These are phyloP conservation scores for Zasmidium cellare DNA, from an alignment of 2,329 filamentous ascomycete species.

Conservation along the genomic window DNA sequence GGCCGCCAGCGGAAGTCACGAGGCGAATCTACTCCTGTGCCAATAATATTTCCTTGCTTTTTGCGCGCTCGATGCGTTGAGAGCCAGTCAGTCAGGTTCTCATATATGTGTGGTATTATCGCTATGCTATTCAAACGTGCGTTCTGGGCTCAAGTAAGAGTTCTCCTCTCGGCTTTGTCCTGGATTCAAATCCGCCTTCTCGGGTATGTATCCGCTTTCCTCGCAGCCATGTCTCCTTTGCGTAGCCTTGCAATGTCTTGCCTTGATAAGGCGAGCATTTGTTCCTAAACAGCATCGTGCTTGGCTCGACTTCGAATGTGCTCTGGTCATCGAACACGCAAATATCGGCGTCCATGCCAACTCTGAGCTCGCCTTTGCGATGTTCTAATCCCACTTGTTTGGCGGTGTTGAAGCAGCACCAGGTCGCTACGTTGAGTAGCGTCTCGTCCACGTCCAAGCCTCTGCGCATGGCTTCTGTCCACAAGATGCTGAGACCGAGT, in stretches of 20 bases:
- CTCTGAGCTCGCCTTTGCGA: constrained; percentile 76
- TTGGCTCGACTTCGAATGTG: constrained; percentile 66
- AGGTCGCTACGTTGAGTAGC: constrained; percentile 76
- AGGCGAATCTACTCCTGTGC: constrained; percentile 7
- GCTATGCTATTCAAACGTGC: background rate
- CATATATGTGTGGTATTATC: background rate
- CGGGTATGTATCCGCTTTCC: constrained; percentile 73
- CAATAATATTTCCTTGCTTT: constrained; percentile 1
- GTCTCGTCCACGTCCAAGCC: constrained; percentile 52
- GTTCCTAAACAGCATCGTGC: constrained; percentile 92
- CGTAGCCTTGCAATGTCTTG: constrained; percentile 72
- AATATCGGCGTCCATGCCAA: constrained; percentile 85
- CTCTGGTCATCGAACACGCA: constrained; percentile 88
- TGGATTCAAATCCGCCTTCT: constrained; percentile 64
- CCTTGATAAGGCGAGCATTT: constrained; percentile 90
- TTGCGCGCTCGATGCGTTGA: background rate
- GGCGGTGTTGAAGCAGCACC: constrained; percentile 85
- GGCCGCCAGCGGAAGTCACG: constrained; percentile 30
- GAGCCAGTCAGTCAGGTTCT: background rate
- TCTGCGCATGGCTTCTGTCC: constrained; percentile 71
- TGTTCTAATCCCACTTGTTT: constrained; percentile 81
- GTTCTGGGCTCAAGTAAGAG: constrained; percentile 53
- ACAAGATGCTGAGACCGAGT: constrained; percentile 84
- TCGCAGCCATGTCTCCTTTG: constrained; percentile 81
- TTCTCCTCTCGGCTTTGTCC: constrained; percentile 50